Conservation (phyloP, 441 rosid species). For the Brassica hybrid region DNA sequence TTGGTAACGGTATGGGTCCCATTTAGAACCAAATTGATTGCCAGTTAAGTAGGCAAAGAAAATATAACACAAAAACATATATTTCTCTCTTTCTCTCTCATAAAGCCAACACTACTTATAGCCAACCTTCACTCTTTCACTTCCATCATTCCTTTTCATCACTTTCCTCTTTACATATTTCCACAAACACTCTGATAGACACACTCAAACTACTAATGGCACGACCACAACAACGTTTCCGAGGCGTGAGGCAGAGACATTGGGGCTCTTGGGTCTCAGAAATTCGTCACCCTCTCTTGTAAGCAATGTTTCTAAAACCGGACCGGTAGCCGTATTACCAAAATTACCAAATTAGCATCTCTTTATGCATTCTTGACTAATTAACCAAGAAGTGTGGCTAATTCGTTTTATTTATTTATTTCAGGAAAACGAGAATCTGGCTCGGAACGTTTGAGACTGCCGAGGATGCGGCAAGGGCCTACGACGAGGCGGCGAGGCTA, state of each 20-base stretch:
- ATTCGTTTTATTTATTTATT: neutral
- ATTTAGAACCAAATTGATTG: constrained; percentile 57
- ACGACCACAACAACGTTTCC: constrained; percentile 88
- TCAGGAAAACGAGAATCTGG: constrained; percentile 97
- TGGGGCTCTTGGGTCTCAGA: constrained; percentile 99
- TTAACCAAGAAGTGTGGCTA: neutral
- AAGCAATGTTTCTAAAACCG: constrained; percentile 30
- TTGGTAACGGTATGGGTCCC: constrained; percentile 55
- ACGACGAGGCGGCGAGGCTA: constrained; percentile 94
- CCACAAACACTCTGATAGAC: constrained; percentile 42
- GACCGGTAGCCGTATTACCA: neutral
- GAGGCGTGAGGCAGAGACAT: constrained; percentile 97
- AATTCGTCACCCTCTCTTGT: constrained; percentile 95
- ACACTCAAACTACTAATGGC: constrained; percentile 54
- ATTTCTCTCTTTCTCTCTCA: constrained; percentile 29
- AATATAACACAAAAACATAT: neutral
- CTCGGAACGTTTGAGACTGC: constrained; percentile 80
- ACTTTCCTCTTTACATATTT: constrained; percentile 43
- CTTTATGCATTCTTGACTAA: neutral
- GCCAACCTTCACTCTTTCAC: constrained; percentile 46
- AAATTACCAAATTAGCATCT: neutral
- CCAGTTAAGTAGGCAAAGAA: constrained; percentile 53
- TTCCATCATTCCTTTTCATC: constrained; percentile 18
- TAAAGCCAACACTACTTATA: constrained; percentile 55
- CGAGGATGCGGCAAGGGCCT: constrained; percentile 93